These are phyloP conservation scores for Boletus rubroflammeus DNA, from an alignment of 768 basidiomycete genomes.

Conservation along the genomic window DNA sequence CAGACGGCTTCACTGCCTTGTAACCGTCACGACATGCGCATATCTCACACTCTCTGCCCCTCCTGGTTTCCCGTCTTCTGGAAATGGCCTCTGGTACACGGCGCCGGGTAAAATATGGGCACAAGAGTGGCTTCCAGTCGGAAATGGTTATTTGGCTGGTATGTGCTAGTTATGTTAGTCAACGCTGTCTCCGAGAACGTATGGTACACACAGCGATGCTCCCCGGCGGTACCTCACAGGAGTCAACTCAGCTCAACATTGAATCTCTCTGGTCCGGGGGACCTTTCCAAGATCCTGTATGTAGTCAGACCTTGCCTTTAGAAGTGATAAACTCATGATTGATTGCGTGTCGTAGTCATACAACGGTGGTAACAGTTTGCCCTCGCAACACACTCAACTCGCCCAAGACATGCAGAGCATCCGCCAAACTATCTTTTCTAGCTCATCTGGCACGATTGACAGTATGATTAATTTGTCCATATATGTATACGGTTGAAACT, in stretches of 20 bases:
- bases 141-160: conserved; percentile 73
- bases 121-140: conserved; percentile 61
- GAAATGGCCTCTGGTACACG: conserved; percentile 75
- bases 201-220: conserved; percentile 49
- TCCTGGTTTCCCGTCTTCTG: conserved; percentile 58
- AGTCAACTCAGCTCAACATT: conserved; percentile 66
- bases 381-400: conserved; percentile 41
- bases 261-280: conserved; percentile 78
- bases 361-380: conserved; percentile 65
- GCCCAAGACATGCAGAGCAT: conserved; percentile 50
- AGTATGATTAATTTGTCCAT: conserved; percentile 32
- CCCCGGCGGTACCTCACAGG: conserved; percentile 56
- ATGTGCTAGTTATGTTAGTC: conserved; percentile 9
- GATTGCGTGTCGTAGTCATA: conserved; percentile 39
- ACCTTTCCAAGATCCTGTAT: conserved; percentile 61
- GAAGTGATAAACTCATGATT: not conserved
- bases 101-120: conserved; percentile 52
- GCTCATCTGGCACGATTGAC: conserved; percentile 54
- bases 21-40: conserved; percentile 18
- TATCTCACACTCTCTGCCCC: conserved; percentile 27
- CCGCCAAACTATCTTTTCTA: conserved; percentile 55
- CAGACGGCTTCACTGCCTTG: conserved; percentile 20
- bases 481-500: not conserved
- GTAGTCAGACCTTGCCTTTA: conserved; percentile 9
- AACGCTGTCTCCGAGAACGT: not conserved